These are phyloP conservation scores for Pichia sp. DNA, from an alignment of 1,139 yeast species.

Conservation along the genomic window DNA sequence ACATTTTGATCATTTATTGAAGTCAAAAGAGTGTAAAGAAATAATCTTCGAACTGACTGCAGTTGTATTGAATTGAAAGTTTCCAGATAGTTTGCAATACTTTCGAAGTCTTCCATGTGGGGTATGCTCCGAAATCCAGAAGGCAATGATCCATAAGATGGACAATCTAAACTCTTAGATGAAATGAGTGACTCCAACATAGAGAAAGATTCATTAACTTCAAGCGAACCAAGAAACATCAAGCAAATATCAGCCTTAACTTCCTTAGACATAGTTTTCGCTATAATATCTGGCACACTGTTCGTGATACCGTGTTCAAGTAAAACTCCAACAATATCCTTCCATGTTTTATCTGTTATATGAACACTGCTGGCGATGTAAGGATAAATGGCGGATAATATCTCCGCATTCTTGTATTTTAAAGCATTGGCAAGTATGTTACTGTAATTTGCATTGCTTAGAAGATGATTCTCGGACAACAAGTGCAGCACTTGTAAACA, in stretches of 20 bases:
- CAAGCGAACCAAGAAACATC: conserved; percentile 4
- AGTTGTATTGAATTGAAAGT: conserved; percentile 5
- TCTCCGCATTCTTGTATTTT: conserved; percentile 3
- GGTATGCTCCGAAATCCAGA: conserved; percentile 7
- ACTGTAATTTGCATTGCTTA: conserved; percentile 10
- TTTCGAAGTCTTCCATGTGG: conserved; percentile 10
- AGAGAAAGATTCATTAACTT: conserved; percentile 3
- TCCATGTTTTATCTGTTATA: neutral
- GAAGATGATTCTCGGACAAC: neutral
- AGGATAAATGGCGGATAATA: neutral
- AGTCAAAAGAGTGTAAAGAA: conserved; percentile 14
- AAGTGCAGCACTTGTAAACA: neutral
- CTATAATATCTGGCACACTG: conserved; percentile 5
- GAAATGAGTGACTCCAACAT: conserved; percentile 5
- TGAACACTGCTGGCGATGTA: neutral
- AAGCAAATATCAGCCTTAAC: conserved; percentile 4
- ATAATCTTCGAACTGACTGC: conserved; percentile 9
- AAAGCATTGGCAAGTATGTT: conserved; percentile 10
- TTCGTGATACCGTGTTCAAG: conserved; percentile 1
- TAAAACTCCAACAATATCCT: neutral
- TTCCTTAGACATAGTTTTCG: conserved; percentile 1
- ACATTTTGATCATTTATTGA: conserved; percentile 16
- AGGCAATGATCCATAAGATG: conserved; percentile 8
- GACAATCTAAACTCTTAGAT: neutral
- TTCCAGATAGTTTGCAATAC: conserved; percentile 6